Evolutionary conservation across 139 green algal genomes (phyloP).

Genomic region (Picochlorum sp.): DNA sequence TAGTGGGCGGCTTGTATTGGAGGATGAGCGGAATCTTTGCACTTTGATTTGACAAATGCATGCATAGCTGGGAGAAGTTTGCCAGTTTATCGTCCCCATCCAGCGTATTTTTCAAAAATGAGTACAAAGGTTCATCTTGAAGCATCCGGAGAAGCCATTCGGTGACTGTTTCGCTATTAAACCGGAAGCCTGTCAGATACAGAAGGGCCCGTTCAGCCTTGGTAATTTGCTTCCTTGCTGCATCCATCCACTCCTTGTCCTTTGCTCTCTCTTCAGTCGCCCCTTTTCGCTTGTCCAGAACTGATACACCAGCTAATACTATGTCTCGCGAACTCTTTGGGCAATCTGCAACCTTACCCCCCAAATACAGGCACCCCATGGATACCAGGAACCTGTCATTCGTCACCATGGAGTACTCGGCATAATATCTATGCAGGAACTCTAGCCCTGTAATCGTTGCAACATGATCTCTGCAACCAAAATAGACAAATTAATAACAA

Average conservation of each 20-base stretch:
- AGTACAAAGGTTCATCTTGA: constrained; percentile 7
- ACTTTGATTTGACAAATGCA: constrained; percentile 12
- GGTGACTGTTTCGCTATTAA: constrained; percentile 5
- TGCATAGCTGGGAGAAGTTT: not conserved
- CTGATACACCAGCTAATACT: constrained; percentile 16
- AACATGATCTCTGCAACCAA: constrained; percentile 21
- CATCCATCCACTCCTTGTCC: not conserved
- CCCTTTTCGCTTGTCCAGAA: not conserved
- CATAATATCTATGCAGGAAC: constrained; percentile 64
- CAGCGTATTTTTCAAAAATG: not conserved
- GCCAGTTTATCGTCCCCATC: not conserved
- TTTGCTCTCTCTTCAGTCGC: not conserved
- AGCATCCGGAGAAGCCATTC: constrained; percentile 1
- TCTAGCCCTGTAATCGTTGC: constrained; percentile 37
- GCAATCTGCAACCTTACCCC: constrained; percentile 75
- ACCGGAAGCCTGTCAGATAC: constrained; percentile 33
- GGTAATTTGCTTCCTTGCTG: constrained; percentile 16
- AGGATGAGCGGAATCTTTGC: constrained; percentile 15
- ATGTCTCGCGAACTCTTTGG: constrained; percentile 63
- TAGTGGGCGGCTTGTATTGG: constrained; percentile 8
- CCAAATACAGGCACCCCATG: constrained; percentile 77
- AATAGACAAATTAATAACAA: not conserved
- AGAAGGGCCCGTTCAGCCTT: constrained; percentile 36
- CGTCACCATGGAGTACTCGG: constrained; percentile 42
- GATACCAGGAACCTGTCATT: constrained; percentile 69